Conservation (phyloP, 495 filamentous ascomycete genomes). For the Aspergillus indologenus region DNA sequence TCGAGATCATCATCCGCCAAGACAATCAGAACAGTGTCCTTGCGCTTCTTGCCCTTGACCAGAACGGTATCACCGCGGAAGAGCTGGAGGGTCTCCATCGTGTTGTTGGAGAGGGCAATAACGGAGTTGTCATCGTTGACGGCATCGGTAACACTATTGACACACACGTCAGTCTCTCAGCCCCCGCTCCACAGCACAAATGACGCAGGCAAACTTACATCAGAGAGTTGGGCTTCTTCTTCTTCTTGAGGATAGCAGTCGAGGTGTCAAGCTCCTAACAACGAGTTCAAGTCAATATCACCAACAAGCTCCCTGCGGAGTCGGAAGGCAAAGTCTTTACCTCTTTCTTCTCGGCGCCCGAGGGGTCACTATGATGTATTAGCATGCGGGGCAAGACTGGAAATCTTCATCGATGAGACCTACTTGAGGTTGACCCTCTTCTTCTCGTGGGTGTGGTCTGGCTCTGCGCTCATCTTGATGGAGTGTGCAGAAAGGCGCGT, state of each 20-base stretch:
- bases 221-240: conserved; percentile 99
- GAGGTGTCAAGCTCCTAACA: conserved; percentile 83
- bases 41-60: conserved; percentile 99
- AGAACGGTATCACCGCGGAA: conserved; percentile 98
- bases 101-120: conserved; percentile 96
- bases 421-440: conserved; percentile 92
- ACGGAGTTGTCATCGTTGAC: conserved; percentile 99
- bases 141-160: conserved; percentile 86
- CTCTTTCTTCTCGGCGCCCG: conserved; percentile 82
- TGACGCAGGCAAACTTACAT: conserved; percentile 59
- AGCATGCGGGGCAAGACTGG: conserved; percentile 26
- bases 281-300: conserved; percentile 27
- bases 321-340: conserved; percentile 46
- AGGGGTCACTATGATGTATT: conserved; percentile 68
- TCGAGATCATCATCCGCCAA: conserved; percentile 96
- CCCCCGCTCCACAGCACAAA: background rate
- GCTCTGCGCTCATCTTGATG: conserved; percentile 63
- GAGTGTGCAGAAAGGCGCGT: conserved; percentile 12
- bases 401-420: conserved; percentile 28
- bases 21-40: conserved; percentile 97
- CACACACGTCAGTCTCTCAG: conserved; percentile 35
- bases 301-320: background rate
- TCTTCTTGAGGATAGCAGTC: conserved; percentile 99
- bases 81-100: conserved; percentile 96
- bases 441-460: conserved; percentile 70